Base-by-base conservation (phyloP, 2,329 filamentous ascomycete species). In the Colletotrichum paranaense region DNA sequence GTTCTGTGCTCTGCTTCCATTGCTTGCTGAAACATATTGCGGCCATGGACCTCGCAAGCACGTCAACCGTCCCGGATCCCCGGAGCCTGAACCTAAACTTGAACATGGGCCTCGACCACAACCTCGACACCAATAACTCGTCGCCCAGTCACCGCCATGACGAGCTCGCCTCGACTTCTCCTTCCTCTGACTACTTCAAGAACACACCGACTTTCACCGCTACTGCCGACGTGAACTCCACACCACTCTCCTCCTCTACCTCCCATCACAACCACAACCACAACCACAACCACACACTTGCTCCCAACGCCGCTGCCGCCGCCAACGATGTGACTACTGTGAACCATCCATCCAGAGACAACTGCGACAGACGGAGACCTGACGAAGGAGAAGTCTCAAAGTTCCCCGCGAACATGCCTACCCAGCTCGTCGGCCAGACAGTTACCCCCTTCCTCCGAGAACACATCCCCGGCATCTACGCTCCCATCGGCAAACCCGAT, bases 391-490 rank as follows among this genome's bases (percentile, higher is more conserved):
- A 87, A 74, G 82, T 82, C 67, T 84, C 84, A 53, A 85, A 88
- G 24, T 82, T 90, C 62, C 73, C 74, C 5, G 84, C 86, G 77
- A 90, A 87, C 80, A 90, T 91, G 87, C 86, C 89, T 60, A 86
- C 87, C 74, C 92, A 92, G 76, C 88, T 95, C 68, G 92, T 94
- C 75, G 90, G 91, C 78, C 91, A 94, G 84, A 94, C 94, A 70
- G 92, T 98, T 75, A 93, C 93, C 46, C 95, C 96, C 1, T 98
- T 98, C 81, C 90, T 98, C 67, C 92, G 94, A 76, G 93, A 95
- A 81, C 95, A 98, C 80, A 97, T 98, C 62, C 96, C 96, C 3
- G 91, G 91, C 75, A 89, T 97, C 78, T 98, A 98, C 84, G 94
- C 95, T 42, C 94, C 94, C 19, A 86, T 95, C 68, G 92, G 93